Base-by-base conservation (phyloP, 208 protist species). In the Leishmania martiniquensis region DNA sequence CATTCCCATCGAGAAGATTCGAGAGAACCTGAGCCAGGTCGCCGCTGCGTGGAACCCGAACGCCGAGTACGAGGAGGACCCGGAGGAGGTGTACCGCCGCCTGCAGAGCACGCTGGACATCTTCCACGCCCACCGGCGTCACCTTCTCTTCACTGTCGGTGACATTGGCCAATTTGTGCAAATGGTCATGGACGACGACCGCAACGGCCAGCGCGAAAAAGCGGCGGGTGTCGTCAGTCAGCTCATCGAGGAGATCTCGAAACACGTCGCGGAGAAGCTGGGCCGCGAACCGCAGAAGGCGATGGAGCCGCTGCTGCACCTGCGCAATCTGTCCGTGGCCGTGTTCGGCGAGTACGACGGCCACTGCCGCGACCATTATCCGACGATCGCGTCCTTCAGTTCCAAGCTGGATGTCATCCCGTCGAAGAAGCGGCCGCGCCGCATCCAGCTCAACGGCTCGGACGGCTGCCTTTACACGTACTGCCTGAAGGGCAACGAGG, bases 401-500 rank as follows among this genome's bases (percentile, higher is more conserved):
- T 93, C 95, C n/a, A 91, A 94, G 59, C 89, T 99, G 12, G 92
- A 92, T 57, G 98, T 99, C 9, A 99, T 99, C 79, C 89, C 94
- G n/a, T 99, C 98, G 10, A 99, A 99, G 92, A 99, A 99, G 91
- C 91, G 99, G 22, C 99, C 99, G 29, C 88, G 99, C 32, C 98
- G 98, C 85, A 93, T 99, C 25, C 98, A 95, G 62, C 94, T 99
- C 13, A 94, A 95, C 77, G 99, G 98, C 29, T 98, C 89, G 10
- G 98, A 99, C 85, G 99, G 98, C 42, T 87, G 89, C 5, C 88
- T 97, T 34, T 99, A 99, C 91, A 86, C 89, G 29, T 99, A 99
- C 93, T 96, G 99, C 62, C 90, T 99, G 10, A 99, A 99, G 85
- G 99, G 99, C 34, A 98, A 99, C 83, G 99, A 99, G 87, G 98